phyloP scores from a whole-genome alignment of 805 yeast species.

The Yamadazyma philogaea region DNA sequence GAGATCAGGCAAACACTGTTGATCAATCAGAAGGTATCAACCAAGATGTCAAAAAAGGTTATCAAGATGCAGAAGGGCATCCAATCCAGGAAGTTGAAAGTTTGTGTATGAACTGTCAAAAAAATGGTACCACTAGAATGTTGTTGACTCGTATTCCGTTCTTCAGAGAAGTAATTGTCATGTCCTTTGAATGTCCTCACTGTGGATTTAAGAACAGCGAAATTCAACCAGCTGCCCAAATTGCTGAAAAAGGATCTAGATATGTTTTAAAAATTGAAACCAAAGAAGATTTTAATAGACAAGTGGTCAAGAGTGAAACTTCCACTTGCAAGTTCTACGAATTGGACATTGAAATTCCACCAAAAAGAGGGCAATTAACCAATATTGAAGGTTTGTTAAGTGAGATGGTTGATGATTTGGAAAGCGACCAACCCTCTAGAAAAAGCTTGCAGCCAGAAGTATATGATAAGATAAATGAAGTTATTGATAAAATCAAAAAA shows the following conservation, averaged over 20 bases:
- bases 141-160: constrained; percentile 86
- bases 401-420: constrained; percentile 81
- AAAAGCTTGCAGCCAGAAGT: constrained; percentile 69
- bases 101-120: constrained; percentile 91
- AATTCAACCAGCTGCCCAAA: constrained; percentile 91
- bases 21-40: constrained; percentile 17
- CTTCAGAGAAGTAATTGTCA: constrained; percentile 84
- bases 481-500: constrained; percentile 57
- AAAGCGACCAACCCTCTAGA: constrained; percentile 78
- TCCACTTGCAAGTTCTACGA: constrained; percentile 78
- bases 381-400: constrained; percentile 84
- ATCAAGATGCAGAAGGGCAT: constrained; percentile 80
- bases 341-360: constrained; percentile 90
- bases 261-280: constrained; percentile 66
- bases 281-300: constrained; percentile 77
- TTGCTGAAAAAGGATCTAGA: constrained; percentile 83
- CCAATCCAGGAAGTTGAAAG: constrained; percentile 96
- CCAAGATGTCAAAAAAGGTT: constrained; percentile 64
- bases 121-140: constrained; percentile 79
- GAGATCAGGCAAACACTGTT: constrained; percentile 38
- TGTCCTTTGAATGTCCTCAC: constrained; percentile 95
- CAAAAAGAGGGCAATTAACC: constrained; percentile 89
- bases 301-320: constrained; percentile 86
- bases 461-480: constrained; percentile 68
- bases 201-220: constrained; percentile 90